phyloP scores from a whole-genome alignment of 129 eudicot genomes.

The Escallonia rubra region DNA sequence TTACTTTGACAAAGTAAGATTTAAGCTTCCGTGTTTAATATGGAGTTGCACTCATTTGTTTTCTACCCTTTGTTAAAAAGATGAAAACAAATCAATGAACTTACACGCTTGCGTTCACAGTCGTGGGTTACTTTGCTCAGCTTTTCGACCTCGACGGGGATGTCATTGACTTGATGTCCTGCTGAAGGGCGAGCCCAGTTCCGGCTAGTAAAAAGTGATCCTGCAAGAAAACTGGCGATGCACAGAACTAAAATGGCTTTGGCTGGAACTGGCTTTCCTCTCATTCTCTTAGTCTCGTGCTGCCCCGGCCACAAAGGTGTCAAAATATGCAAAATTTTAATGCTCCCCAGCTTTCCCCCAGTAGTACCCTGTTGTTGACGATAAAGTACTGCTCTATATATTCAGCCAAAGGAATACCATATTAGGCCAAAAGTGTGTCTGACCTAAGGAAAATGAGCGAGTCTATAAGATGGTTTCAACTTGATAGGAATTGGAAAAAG shows the following conservation, averaged over 20 bases:
- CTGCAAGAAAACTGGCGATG: constrained; percentile 59
- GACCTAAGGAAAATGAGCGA: too few relatives aligned
- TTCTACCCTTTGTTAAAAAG: neutral
- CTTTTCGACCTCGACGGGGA: constrained; percentile 8
- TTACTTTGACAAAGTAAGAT: too few relatives aligned
- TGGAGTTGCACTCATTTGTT: too few relatives aligned
- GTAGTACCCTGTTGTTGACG: too few relatives aligned
- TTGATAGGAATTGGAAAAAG: too few relatives aligned
- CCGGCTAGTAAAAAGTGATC: constrained; percentile 48
- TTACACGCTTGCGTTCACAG: constrained; percentile 57
- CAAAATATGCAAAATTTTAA: too few relatives aligned
- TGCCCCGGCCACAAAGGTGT: constrained; percentile 15
- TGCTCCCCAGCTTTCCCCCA: too few relatives aligned
- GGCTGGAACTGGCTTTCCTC: constrained; percentile 39
- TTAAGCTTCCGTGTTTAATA: too few relatives aligned
- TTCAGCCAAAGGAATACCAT: too few relatives aligned
- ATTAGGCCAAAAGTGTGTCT: too few relatives aligned
- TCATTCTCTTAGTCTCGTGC: constrained; percentile 36
- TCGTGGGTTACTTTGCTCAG: constrained; percentile 16
- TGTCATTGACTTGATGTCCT: constrained; percentile 5
- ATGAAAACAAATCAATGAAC: neutral
- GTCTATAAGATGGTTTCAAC: too few relatives aligned
- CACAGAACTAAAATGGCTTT: constrained; percentile 50
- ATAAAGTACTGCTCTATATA: too few relatives aligned
- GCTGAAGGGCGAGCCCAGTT: constrained; percentile 31